Evolutionary conservation across 495 filamentous ascomycete genomes (phyloP).

Genomic region (Daldinia bambusicola): DNA sequence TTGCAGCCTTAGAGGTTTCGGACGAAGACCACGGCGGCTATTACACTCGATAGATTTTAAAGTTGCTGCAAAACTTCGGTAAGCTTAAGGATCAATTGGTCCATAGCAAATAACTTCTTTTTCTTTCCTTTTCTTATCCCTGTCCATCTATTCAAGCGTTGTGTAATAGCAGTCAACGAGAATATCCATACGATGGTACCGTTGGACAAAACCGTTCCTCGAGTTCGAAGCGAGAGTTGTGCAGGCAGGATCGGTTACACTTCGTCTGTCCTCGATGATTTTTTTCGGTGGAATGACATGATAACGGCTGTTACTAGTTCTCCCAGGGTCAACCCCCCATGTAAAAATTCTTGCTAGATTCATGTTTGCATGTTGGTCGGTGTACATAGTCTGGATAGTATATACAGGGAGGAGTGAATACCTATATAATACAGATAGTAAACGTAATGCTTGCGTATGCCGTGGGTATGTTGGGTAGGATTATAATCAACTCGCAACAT

Average conservation of each 20-base stretch:
- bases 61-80: conserved; percentile 4
- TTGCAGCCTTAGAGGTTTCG: conserved; percentile 8
- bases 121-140: conserved; percentile 3
- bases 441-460: neutral
- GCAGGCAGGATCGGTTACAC: conserved; percentile 7
- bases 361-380: neutral
- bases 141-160: neutral
- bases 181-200: neutral
- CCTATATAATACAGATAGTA: neutral
- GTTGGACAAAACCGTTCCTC: conserved; percentile 20
- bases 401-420: neutral
- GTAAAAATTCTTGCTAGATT: neutral
- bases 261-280: conserved; percentile 3
- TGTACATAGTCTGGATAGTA: neutral
- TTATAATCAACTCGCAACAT: neutral
- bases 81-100: conserved; percentile 17
- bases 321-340: neutral
- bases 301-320: conserved; percentile 1
- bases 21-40: conserved; percentile 20
- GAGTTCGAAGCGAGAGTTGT: conserved; percentile 22
- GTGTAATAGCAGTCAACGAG: conserved; percentile 16
- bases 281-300: conserved; percentile 1
- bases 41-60: conserved; percentile 15
- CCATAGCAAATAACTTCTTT: neutral
- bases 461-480: neutral